Evolutionary conservation across 352 stramenopile species (phyloP), one percentile per base, ranked within the genome.

Genomic region (Globisporangium solare): DNA sequence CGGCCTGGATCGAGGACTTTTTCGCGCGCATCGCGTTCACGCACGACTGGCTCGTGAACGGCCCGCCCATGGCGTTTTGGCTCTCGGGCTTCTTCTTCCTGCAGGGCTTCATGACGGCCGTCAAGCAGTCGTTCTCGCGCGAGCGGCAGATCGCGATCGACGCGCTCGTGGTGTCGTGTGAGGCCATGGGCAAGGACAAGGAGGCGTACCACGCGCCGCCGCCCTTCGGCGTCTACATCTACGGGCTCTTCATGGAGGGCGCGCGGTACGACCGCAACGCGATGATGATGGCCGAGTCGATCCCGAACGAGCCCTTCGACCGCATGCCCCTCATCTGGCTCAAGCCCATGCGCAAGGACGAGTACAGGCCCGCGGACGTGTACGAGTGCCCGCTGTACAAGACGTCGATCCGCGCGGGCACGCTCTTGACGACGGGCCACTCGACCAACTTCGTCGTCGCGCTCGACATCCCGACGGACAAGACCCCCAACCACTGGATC

Each of bases 41-140:
- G 17, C 68, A 76, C 22, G 60, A 76, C 3, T 98, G 94, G 94
- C 67, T 97, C 5, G 70, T 76, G 12, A 66, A 90, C 0, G 91
- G 91, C 0, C 86, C 92, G 15, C 86, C 89, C 3, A 41, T 79
- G 8, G 72, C 83, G 11, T 97, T 88, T 64, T 98, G 94, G 94
- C 50, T 98, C n/a, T 88, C 85, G 12, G 91, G 90, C 0, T 97
- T 98, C 67, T 98, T 98, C 73, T 98, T 98, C 66, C 94, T 93
- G 3, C 94, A 98, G 60, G 92, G 90, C 22, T 98, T 98, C 65
- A 96, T 98, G 80, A 98, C 93, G 0, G 93, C 82, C 12, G 90
- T 98, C 6, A 96, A 97, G 71, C 94, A 98, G 68, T 92, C 86
- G 12, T 96, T 90, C 63, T 93, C 90, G 2, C 78, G 94, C 15